Conservation (phyloP, 1,284 basidiomycete species). For the Moniliella sp. region DNA sequence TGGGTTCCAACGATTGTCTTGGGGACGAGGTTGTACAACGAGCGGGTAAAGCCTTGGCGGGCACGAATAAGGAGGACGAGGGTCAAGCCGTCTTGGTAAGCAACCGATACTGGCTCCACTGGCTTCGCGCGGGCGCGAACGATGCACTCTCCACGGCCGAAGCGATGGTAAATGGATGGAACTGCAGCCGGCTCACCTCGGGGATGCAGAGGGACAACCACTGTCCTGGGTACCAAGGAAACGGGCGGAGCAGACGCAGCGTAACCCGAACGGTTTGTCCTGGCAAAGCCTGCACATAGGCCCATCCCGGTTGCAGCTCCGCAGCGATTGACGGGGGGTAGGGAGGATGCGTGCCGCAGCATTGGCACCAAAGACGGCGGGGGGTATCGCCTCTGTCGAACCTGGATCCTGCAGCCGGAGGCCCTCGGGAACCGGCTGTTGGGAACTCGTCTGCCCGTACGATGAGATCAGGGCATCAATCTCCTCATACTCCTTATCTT, state of each 20-base stretch:
- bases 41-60: constrained; percentile 52
- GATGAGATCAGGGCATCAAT: background rate
- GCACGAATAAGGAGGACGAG: constrained; percentile 48
- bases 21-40: constrained; percentile 44
- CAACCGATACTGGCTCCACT: constrained; percentile 29
- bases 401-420: constrained; percentile 1
- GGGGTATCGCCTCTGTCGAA: constrained; percentile 6
- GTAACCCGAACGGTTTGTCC: constrained; percentile 56
- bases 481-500: too few species aligned
- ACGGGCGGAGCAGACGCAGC: constrained; percentile 40
- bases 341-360: too few species aligned
- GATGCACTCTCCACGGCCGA: constrained; percentile 36
- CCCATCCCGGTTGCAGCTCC: constrained; percentile 42
- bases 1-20: constrained; percentile 40
- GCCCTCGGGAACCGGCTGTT: background rate
- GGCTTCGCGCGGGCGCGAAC: background rate
- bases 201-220: constrained; percentile 56
- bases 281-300: constrained; percentile 54
- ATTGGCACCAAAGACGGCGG: constrained; percentile 19
- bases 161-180: constrained; percentile 62
- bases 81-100: constrained; percentile 6
- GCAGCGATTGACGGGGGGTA: constrained; percentile 21
- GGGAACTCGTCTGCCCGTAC: background rate
- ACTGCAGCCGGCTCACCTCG: constrained; percentile 46
- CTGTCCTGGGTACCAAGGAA: constrained; percentile 53